Base-by-base conservation (phyloP, 1,284 basidiomycete species). In the Ceratobasidium sp. region DNA sequence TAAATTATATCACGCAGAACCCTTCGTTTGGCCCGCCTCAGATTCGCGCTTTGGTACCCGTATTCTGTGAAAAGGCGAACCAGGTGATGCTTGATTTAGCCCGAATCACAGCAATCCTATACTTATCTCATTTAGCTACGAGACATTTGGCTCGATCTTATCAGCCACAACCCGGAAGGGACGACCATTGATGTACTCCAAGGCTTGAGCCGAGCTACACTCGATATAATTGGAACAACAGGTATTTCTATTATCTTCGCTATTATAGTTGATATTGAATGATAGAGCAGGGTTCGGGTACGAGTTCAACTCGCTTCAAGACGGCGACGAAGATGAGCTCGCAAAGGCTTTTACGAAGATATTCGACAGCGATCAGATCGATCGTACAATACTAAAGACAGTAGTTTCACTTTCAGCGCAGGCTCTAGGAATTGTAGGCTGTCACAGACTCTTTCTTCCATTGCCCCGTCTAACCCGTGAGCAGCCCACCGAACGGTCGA, bases 221-320 rank as follows among this genome's bases (percentile, higher is more conserved):
- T 87, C 40, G 86, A 87, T 71, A 82, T 87, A 20, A 86, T 87
- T 66, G 86, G 86, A 3, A 79, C 84, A 12, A 85, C 86, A 0
- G 86, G 86, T 80, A 28, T n/a, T 23, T 28, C 2, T 48, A 15
- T 15, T 28, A 81, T 84, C 87, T 73, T 81, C 85, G 10, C 80
- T 40, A 83, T 57, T 81, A 82, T 6, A 86, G 48, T 17, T 50
- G 10, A 3, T 15, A 50, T 4, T 0, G 12, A 1, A 77, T 40
- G 10, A 20, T 26, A 5, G 40, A 12, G 23, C 80, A 79, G 81
- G 82, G 0, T 87, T 87, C 80, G 83, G 83, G 79, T 86, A 86
- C 76, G 83, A 85, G 62, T 86, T 87, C 80, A 80, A 83, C 38
- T 81, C 82, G 13, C 80, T 84, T 13, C 61, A 59, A 28, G 77